These are phyloP conservation scores for Fagopyrum esculentum DNA, from an alignment of 148 eudicot genomes.

Conservation along the genomic window DNA sequence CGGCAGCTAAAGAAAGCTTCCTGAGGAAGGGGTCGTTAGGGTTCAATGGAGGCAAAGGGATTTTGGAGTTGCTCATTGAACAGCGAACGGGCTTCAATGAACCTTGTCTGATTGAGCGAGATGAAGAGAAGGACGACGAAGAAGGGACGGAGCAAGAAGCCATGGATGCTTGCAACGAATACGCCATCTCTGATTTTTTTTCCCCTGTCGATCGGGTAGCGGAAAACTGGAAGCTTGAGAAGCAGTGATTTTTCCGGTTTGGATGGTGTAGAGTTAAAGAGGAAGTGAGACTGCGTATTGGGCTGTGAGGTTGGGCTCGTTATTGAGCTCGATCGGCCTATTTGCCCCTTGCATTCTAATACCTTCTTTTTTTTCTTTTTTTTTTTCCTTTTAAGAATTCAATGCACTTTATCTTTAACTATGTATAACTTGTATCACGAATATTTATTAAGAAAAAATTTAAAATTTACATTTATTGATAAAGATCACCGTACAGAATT, in stretches of 20 bases:
- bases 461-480: no score
- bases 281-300: not conserved
- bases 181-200: constrained; percentile 27
- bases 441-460: no score
- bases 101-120: constrained; percentile 15
- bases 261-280: not conserved
- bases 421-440: no score
- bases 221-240: not conserved
- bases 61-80: constrained; percentile 30
- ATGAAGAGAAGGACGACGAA: constrained; percentile 23
- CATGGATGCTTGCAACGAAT: constrained; percentile 37
- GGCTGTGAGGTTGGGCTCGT: not conserved
- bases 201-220: not conserved
- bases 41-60: constrained; percentile 62
- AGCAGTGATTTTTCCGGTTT: not conserved
- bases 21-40: constrained; percentile 77
- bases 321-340: not conserved
- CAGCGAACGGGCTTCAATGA: constrained; percentile 19
- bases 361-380: no score
- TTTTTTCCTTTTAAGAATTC: no score
- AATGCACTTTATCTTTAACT: no score
- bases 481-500: no score
- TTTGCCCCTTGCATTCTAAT: no score
- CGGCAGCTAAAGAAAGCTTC: constrained; percentile 53
- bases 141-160: constrained; percentile 39